These are phyloP conservation scores for Diaporthe citriasiana DNA, from an alignment of 2,329 filamentous ascomycete species.

Conservation along the genomic window DNA sequence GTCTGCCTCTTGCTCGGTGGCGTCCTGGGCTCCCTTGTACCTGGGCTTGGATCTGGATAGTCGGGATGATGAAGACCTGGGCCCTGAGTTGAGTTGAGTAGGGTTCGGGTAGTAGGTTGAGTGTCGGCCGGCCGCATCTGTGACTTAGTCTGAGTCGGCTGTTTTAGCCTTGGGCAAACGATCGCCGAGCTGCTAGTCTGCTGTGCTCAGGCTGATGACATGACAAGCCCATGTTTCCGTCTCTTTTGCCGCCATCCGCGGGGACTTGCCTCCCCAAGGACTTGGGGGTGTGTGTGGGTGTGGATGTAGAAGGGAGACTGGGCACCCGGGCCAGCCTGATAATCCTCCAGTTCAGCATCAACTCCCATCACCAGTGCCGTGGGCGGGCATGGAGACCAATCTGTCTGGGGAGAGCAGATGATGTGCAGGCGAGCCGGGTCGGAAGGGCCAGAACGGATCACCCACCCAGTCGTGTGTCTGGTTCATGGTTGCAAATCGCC, in stretches of 20 bases:
- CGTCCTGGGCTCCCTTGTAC: neutral
- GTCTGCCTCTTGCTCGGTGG: constrained; percentile 2
- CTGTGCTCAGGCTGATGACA: constrained; percentile 19
- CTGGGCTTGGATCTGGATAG: constrained; percentile 2
- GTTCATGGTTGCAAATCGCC: neutral
- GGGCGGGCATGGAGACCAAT: constrained; percentile 4
- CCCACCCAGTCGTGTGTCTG: constrained; percentile 8
- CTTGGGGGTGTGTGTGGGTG: neutral
- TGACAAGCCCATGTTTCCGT: constrained; percentile 14
- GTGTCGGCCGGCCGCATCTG: constrained; percentile 30
- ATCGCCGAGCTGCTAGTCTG: constrained; percentile 23
- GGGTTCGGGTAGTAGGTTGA: constrained; percentile 17
- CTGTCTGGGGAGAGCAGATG: constrained; percentile 1
- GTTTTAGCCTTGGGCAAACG: constrained; percentile 25
- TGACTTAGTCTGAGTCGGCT: constrained; percentile 28
- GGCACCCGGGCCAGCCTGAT: neutral
- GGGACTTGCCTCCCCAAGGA: neutral
- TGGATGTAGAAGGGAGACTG: neutral
- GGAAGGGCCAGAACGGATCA: constrained; percentile 31
- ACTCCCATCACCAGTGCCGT: constrained; percentile 4
- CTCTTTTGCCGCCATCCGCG: constrained; percentile 30
- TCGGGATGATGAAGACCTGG: neutral
- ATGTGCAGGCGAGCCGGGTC: constrained; percentile 30
- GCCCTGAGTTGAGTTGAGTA: neutral
- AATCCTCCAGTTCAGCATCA: constrained; percentile 1